Evolutionary conservation across 495 filamentous ascomycete genomes (phyloP).

Genomic region (Neurospora sp.): DNA sequence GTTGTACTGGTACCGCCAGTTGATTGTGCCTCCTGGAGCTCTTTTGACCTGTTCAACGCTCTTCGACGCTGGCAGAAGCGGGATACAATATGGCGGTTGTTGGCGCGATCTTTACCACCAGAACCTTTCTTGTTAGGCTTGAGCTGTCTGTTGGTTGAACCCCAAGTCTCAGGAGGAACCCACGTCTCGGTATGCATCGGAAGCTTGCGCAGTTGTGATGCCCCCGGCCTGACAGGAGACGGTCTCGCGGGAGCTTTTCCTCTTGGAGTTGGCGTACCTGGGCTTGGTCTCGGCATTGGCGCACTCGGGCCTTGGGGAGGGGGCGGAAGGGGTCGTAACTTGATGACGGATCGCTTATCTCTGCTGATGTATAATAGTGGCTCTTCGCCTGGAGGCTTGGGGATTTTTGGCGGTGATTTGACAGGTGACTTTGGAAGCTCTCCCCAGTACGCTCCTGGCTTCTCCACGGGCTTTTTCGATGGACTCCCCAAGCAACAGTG

Average conservation of each 20-base stretch:
- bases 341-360: neutral
- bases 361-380: neutral
- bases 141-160: neutral
- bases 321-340: slow-evolving; percentile 4
- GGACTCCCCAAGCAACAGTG: slow-evolving; percentile 12
- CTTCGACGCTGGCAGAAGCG: slow-evolving; percentile 28
- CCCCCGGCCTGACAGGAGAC: neutral
- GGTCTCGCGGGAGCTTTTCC: neutral
- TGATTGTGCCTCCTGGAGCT: slow-evolving; percentile 26
- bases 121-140: neutral
- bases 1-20: slow-evolving; percentile 6
- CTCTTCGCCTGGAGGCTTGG: neutral
- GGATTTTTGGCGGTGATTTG: neutral
- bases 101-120: neutral
- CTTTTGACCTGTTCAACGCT: slow-evolving; percentile 22
- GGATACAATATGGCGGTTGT: slow-evolving; percentile 9
- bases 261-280: neutral
- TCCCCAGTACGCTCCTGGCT: slow-evolving; percentile 6
- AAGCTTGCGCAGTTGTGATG: neutral
- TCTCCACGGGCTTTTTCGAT: slow-evolving; percentile 1
- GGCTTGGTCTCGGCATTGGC: neutral
- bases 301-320: slow-evolving; percentile 1
- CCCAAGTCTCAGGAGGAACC: neutral
- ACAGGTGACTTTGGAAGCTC: slow-evolving; percentile 5
- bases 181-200: neutral